Evolutionary conservation across 192 early-diverging fungal species (phyloP).

Genomic region (Coemansia sp.): DNA sequence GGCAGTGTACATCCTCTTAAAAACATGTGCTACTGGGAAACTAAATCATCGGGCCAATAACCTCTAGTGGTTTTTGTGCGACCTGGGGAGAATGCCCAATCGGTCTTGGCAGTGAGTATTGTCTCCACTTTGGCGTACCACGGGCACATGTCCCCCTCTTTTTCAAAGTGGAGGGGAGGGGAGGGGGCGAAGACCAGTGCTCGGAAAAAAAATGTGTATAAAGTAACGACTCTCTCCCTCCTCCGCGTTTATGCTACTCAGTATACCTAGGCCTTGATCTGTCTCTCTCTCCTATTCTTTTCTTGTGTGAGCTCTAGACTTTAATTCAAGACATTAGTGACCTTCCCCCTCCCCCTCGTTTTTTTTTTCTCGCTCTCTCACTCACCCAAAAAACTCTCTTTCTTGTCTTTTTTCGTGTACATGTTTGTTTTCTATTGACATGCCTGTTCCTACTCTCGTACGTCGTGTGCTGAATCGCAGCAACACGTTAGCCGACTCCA

Average conservation of each 20-base stretch:
- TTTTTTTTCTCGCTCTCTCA: neutral
- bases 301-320: conserved; percentile 2
- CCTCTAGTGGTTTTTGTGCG: neutral
- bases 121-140: too few relatives aligned
- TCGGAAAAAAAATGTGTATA: neutral
- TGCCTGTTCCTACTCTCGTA: conserved; percentile 36
- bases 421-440: neutral
- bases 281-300: neutral
- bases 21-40: neutral
- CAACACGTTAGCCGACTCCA: conserved; percentile 10
- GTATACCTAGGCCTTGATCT: neutral
- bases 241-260: neutral
- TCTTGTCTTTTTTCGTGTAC: neutral
- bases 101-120: neutral
- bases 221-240: neutral
- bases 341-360: neutral
- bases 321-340: neutral
- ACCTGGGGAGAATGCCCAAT: neutral
- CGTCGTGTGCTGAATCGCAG: conserved; percentile 39
- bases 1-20: neutral
- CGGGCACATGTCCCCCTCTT: too few relatives aligned
- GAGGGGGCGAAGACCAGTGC: neutral
- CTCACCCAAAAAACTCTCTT: neutral
- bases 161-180: neutral
- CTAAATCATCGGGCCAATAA: neutral